Evolutionary conservation across 768 basidiomycete species (phyloP), one percentile per base, ranked within the genome.

Genomic region (Tricholoma saponaceum): DNA sequence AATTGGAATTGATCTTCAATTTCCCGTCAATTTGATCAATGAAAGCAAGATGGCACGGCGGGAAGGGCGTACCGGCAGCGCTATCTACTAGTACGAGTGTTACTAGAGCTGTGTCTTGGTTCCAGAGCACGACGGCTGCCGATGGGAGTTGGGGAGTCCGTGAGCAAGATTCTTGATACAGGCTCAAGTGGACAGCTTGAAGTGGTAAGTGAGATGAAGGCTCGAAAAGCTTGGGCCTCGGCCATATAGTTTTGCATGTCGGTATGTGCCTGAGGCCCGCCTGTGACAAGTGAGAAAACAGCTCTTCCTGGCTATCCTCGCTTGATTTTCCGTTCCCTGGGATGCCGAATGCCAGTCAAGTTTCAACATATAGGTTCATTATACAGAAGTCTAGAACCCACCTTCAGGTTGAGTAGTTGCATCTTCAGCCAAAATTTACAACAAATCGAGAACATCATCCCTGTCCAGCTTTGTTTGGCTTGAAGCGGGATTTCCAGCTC

Each of bases 401-500:
- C 47, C 26, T 30, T 50, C 47, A 9, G 26, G n/a, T 50, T 5
- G n/a, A 30, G 26, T n/a, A 28, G 5, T 10, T 30, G 57, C 50
- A 25, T 70, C 61, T 51, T 76, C 75, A 4, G 73, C 68, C 1
- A 92, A 68, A 2, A 92, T 69, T 55, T 76, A 76, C 6, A 77
- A 82, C 59, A 96, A 90, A 65, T 95, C 87, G 10, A 97, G 76
- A 5, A 92, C 79, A 68, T 96, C 75, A 95, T 61, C 5, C 85
- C 90, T 2, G 82, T 87, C 92, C 87, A 96, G 46, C 70, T 82
- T 57, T 80, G 83, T 52, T 87, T 83, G 1, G 79, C 76, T 56
- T 83, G 82, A 12, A 98, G 77, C 0, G 95, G 92, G 2, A 95
- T 71, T 61, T 88, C 83, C 16, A 97, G 78, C 68, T 99, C 97